Evolutionary conservation across 1,284 basidiomycete species (phyloP).

Genomic region (Irpex sp.): DNA sequence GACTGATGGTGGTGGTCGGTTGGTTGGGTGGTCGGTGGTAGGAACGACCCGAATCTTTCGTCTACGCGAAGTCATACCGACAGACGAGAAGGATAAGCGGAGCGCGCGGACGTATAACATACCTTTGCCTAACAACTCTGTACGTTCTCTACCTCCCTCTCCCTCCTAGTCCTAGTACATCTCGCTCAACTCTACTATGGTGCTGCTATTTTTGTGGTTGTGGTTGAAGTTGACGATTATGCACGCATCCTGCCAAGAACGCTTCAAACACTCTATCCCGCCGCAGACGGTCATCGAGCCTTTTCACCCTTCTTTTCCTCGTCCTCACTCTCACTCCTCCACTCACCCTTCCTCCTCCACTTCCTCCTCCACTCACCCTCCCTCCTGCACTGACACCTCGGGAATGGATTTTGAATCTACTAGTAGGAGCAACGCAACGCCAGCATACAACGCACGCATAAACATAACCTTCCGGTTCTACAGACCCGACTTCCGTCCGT

Average conservation of each 20-base stretch:
- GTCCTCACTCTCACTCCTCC: constrained; percentile 2
- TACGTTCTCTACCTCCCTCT: constrained; percentile 30
- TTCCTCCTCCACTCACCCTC: no score
- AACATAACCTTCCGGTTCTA: constrained; percentile 91
- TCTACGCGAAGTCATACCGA: constrained; percentile 70
- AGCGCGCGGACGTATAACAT: constrained; percentile 80
- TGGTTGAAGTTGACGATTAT: constrained; percentile 74
- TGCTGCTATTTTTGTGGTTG: not conserved
- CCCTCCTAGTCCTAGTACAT: not conserved
- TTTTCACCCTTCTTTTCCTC: constrained; percentile 65
- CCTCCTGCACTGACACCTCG: constrained; percentile 3
- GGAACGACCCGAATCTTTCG: constrained; percentile 75
- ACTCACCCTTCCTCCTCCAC: no score
- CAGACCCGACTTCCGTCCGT: constrained; percentile 78
- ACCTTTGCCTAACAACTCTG: constrained; percentile 80
- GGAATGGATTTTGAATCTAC: constrained; percentile 5
- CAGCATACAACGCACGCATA: constrained; percentile 67
- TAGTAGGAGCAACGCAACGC: not conserved
- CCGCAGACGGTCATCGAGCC: constrained; percentile 74
- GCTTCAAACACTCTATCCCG: constrained; percentile 82
- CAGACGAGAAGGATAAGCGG: constrained; percentile 49
- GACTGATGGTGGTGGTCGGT: no score
- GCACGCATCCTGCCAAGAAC: constrained; percentile 89
- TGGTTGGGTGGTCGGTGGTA: constrained; percentile 21
- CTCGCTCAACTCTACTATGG: no score